Percentiles rank a stretch among this genome's conserved stretches.
Evolutionary conservation across 2,329 filamentous ascomycete species (phyloP).

Genomic region (Cryphonectria naterciae): DNA sequence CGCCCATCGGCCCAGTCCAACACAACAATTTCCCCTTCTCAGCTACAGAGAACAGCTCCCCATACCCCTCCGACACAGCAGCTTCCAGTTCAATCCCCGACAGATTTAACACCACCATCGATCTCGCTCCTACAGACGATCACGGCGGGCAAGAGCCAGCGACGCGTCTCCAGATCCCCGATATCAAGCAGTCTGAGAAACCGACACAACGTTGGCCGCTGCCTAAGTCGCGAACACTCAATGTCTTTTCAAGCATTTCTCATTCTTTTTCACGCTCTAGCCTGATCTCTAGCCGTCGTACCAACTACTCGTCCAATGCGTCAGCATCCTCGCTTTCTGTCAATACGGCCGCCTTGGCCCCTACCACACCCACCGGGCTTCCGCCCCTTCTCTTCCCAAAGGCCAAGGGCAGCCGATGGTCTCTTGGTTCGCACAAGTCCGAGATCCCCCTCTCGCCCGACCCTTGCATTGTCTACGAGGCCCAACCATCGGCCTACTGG

Average conservation of each 20-base stretch:
- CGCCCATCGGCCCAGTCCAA: conserved; percentile 24
- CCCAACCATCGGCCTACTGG: conserved; percentile 61
- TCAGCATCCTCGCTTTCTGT: conserved; percentile 25
- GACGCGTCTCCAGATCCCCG: not conserved
- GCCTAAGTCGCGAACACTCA: conserved; percentile 23
- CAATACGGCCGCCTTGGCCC: conserved; percentile 4
- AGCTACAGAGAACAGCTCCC: not conserved
- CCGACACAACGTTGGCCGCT: conserved; percentile 14
- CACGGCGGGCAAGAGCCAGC: not conserved
- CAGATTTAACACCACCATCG: not conserved
- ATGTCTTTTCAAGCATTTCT: conserved; percentile 25
- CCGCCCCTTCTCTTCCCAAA: not conserved
- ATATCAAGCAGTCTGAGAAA: conserved; percentile 4
- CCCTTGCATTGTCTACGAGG: conserved; percentile 42
- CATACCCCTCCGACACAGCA: not conserved
- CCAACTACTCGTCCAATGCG: conserved; percentile 18
- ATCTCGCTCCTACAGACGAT: not conserved
- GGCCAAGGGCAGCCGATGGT: conserved; percentile 17
- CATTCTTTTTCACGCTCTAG: conserved; percentile 26
- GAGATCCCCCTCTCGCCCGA: conserved; percentile 24
- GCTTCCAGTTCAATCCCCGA: not conserved
- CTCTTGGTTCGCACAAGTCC: conserved; percentile 28
- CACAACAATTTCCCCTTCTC: conserved; percentile 9
- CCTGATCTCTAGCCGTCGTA: conserved; percentile 15
- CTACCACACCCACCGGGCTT: conserved; percentile 1